Conservation (phyloP, 306 rosid genomes). For the Quercus dentata region DNA sequence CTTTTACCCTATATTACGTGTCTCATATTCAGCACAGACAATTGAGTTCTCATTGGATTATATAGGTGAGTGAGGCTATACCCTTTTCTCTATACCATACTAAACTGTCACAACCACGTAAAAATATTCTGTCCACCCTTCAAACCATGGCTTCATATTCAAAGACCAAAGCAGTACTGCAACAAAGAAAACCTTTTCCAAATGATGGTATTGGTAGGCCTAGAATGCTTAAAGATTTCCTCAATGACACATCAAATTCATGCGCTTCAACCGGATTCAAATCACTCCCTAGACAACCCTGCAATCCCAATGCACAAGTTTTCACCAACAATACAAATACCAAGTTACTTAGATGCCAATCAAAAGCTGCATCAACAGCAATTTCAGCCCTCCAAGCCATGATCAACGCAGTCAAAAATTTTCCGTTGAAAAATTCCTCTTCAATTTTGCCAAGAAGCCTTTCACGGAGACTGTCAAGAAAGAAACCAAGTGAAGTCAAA, state of each 20-base stretch:
- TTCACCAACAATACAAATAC: not conserved
- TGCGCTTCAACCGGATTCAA: constrained; percentile 54
- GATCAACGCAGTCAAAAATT: constrained; percentile 43
- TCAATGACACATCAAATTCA: constrained; percentile 42
- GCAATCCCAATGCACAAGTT: constrained; percentile 7
- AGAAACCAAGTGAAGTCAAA: constrained; percentile 18
- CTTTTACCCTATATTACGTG: not conserved
- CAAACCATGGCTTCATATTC: constrained; percentile 24
- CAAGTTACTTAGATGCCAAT: not conserved
- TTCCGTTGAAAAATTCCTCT: constrained; percentile 44
- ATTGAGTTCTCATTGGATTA: no score
- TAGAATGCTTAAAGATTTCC: constrained; percentile 68
- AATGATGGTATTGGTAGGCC: constrained; percentile 44
- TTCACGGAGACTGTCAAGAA: constrained; percentile 40
- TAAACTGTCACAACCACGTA: no score
- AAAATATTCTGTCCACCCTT: not conserved
- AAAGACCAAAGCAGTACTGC: constrained; percentile 11
- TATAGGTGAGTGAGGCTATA: not conserved
- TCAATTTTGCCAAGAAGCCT: constrained; percentile 46
- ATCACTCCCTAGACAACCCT: constrained; percentile 46
- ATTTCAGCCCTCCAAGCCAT: constrained; percentile 56
- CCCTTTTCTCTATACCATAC: not conserved
- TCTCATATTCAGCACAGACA: no score
- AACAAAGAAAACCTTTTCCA: constrained; percentile 28
- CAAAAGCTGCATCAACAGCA: constrained; percentile 18